These are phyloP conservation scores for Flagelloscypha sp. DNA, from an alignment of 768 basidiomycete genomes.

Conservation along the genomic window DNA sequence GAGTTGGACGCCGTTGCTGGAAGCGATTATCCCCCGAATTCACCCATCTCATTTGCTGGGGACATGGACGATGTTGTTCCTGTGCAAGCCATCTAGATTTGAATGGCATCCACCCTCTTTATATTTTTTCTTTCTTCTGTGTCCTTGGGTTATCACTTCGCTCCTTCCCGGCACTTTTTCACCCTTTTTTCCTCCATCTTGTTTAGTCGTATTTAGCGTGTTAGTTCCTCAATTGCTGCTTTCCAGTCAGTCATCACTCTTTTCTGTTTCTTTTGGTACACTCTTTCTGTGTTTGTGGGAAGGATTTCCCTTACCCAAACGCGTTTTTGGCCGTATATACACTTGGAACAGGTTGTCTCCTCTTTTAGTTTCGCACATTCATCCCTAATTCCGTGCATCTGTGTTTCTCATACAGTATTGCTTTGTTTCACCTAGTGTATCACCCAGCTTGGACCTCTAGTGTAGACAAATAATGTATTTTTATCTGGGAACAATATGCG, in stretches of 20 bases:
- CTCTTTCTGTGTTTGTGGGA: constrained; percentile 11
- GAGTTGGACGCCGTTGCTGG: constrained; percentile 79
- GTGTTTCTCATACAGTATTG: too few species aligned
- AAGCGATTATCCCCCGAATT: constrained; percentile 60
- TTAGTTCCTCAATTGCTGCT: constrained; percentile 5
- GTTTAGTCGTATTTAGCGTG: constrained; percentile 13
- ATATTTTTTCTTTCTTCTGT: constrained; percentile 15
- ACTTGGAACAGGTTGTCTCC: too few species aligned
- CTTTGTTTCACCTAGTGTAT: too few species aligned
- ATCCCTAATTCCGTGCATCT: too few species aligned
- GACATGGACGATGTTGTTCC: constrained; percentile 33
- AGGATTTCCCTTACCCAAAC: too few species aligned
- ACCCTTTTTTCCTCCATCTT: constrained; percentile 17
- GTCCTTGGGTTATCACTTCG: constrained; percentile 20
- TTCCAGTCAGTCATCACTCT: neutral
- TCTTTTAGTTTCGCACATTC: too few species aligned
- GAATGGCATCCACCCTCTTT: constrained; percentile 16
- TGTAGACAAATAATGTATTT: constrained; percentile 53
- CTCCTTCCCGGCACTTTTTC: constrained; percentile 16
- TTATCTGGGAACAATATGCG: too few species aligned
- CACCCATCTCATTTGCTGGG: constrained; percentile 63
- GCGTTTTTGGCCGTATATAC: too few species aligned
- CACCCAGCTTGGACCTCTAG: constrained; percentile 1
- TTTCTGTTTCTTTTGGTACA: constrained; percentile 13
- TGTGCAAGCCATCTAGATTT: constrained; percentile 10